Conservation (phyloP, 2,329 filamentous ascomycete genomes). For the Mariannaea elegans region DNA sequence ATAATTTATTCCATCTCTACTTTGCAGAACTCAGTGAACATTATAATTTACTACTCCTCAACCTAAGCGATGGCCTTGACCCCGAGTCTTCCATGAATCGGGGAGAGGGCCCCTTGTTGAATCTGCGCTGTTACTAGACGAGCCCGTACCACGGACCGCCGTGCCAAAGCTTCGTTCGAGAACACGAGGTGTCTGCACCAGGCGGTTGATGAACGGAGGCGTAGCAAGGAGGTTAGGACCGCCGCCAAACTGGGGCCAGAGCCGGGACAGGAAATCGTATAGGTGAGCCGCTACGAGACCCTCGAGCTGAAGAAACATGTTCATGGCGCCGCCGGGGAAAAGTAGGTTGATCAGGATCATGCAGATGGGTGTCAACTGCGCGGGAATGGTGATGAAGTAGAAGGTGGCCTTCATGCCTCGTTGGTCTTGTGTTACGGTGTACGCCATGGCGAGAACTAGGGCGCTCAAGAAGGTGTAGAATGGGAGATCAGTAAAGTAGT, state of each 20-base stretch:
- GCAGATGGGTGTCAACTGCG: slow-evolving; percentile 81
- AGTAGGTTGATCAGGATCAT: slow-evolving; percentile 81
- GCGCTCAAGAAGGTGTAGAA: slow-evolving; percentile 64
- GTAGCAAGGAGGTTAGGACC: slow-evolving; percentile 81
- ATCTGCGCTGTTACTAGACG: slow-evolving; percentile 52
- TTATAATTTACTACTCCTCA: slow-evolving; percentile 36
- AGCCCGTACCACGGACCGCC: slow-evolving; percentile 55
- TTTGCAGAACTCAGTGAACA: not conserved
- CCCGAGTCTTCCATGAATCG: slow-evolving; percentile 71
- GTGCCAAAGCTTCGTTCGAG: slow-evolving; percentile 58
- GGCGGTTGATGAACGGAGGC: slow-evolving; percentile 74
- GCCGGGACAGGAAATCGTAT: slow-evolving; percentile 86
- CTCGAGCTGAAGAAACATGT: slow-evolving; percentile 71
- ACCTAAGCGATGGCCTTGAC: slow-evolving; percentile 70
- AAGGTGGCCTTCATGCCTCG: slow-evolving; percentile 79
- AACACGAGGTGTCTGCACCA: slow-evolving; percentile 61
- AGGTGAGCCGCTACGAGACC: slow-evolving; percentile 90
- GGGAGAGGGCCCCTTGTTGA: slow-evolving; percentile 61
- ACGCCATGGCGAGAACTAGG: slow-evolving; percentile 80
- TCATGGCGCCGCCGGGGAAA: slow-evolving; percentile 62
- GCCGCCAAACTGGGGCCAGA: slow-evolving; percentile 90
- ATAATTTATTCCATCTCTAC: not conserved
- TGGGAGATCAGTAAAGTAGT: slow-evolving; percentile 44
- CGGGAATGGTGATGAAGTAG: slow-evolving; percentile 84
- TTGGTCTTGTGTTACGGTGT: slow-evolving; percentile 88